phyloP scores from a whole-genome alignment of 2,329 filamentous ascomycete genomes.

The Pezicula radicicola region DNA sequence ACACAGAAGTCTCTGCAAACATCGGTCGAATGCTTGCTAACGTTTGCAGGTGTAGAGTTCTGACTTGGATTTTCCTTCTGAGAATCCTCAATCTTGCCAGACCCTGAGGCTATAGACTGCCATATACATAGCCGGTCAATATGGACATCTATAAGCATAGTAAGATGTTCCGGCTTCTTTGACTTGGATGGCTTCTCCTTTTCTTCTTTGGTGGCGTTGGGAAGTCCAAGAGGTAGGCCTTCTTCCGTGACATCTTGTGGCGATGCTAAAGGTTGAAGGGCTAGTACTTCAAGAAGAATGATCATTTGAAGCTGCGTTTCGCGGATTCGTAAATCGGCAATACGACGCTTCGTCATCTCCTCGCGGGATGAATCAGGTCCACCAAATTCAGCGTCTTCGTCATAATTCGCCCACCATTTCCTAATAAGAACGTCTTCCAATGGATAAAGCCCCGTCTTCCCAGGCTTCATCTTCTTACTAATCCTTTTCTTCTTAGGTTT shows the following conservation, averaged over 20 bases:
- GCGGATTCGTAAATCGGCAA: constrained; percentile 65
- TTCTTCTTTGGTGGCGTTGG: constrained; percentile 17
- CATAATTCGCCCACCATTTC: constrained; percentile 67
- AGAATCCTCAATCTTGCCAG: constrained; percentile 39
- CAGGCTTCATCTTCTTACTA: constrained; percentile 62
- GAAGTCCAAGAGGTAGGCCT: constrained; percentile 23
- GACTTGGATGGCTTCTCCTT: constrained; percentile 23
- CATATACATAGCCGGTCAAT: constrained; percentile 80
- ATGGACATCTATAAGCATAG: constrained; percentile 66
- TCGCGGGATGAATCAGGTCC: constrained; percentile 40
- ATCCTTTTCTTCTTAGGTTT: constrained; percentile 47
- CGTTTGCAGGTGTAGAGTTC: constrained; percentile 5
- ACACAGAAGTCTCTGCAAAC: constrained; percentile 74
- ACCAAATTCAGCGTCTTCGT: constrained; percentile 46
- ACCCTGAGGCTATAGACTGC: constrained; percentile 70
- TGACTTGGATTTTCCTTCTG: constrained; percentile 28
- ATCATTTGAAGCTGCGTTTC: constrained; percentile 83
- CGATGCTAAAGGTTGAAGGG: constrained; percentile 56
- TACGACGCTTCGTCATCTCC: constrained; percentile 54
- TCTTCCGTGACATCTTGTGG: constrained; percentile 29
- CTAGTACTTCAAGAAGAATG: constrained; percentile 72
- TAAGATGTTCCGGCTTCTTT: constrained; percentile 52
- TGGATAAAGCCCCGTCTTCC: constrained; percentile 67
- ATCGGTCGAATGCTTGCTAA: constrained; percentile 39
- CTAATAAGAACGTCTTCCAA: constrained; percentile 62